Evolutionary conservation across 495 filamentous ascomycete genomes (phyloP).

Genomic region (Penicillium arizonense): DNA sequence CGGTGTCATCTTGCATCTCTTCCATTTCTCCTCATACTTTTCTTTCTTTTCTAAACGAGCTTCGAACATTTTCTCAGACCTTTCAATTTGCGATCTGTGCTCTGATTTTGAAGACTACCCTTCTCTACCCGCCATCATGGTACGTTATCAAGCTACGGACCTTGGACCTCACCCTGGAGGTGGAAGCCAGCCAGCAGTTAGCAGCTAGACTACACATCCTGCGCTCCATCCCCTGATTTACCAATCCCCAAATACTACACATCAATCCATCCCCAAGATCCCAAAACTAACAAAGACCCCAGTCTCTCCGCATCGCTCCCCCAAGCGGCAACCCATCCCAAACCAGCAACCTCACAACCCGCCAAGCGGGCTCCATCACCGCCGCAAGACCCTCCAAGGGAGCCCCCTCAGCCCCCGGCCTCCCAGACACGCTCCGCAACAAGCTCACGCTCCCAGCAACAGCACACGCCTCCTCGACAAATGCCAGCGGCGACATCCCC

Average conservation of each 20-base stretch:
- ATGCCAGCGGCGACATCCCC: slow-evolving; percentile 33
- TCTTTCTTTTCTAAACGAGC: slow-evolving; percentile 4
- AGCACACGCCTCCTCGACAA: slow-evolving; percentile 43
- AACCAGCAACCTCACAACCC: slow-evolving; percentile 56
- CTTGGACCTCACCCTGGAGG: slow-evolving; percentile 1
- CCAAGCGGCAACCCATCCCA: slow-evolving; percentile 53
- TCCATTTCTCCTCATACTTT: slow-evolving; percentile 12
- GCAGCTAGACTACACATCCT: background rate
- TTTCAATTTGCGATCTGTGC: background rate
- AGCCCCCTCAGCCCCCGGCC: slow-evolving; percentile 85
- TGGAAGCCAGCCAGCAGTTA: slow-evolving; percentile 9
- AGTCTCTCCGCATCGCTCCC: slow-evolving; percentile 91
- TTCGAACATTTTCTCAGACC: background rate
- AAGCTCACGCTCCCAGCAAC: slow-evolving; percentile 61
- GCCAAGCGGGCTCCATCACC: slow-evolving; percentile 30
- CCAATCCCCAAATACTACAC: background rate
- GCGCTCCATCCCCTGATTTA: background rate
- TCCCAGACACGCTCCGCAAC: slow-evolving; percentile 87
- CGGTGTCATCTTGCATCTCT: slow-evolving; percentile 20
- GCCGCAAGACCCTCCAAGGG: slow-evolving; percentile 43
- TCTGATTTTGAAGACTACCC: background rate
- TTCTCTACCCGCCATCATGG: slow-evolving; percentile 29
- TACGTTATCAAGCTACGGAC: slow-evolving; percentile 30
- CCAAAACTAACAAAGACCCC: slow-evolving; percentile 21
- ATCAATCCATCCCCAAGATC: background rate